Evolutionary conservation across 352 stramenopile species (phyloP), one percentile per base, ranked within the genome.

Genomic region (Phytophthora kernoviae): DNA sequence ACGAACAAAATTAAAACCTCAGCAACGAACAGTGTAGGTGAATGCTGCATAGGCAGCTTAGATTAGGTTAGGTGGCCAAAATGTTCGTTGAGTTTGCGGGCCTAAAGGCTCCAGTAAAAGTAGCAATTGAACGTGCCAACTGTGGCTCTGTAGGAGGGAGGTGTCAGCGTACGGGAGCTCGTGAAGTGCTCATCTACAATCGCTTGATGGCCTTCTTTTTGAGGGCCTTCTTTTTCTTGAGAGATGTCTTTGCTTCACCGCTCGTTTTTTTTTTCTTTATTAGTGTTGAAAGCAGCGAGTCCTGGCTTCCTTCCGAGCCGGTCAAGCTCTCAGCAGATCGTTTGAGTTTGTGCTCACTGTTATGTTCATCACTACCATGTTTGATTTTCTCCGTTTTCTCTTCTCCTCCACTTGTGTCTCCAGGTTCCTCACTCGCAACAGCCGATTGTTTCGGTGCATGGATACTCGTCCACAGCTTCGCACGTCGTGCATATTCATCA

Each of bases 401-500:
- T 9, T 55, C 60, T 22, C 77, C 53, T 46, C 52, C 52, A 41
- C 45, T 71, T 17, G 57, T 71, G 18, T 70, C 59, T 8, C 36
- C 63, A 21, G 37, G 12, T 47, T 64, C 67, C 22, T 71, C 54
- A 51, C 33, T 46, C 4, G 37, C 34, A n/a, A 70, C 34, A 6
- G 64, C 64, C 5, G 64, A 73, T 45, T 59, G 53, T 39, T 89
- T 90, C 7, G 78, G 74, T 15, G 94, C 93, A 64, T 98, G 94
- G 44, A 98, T 96, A 26, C 57, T 77, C 9, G 94, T 97, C 84
- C 94, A 94, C 11, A 98, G 68, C 58, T 76, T 87, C 5, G 93
- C 94, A 37, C 91, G 88, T 18, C 84, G 77, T 32, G 84, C 80
- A 68, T 97, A 99, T 67, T 99, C 97, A 26, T 98, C 95, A 68